These are phyloP conservation scores for Bryoerythrophyllum caledonicum DNA, from an alignment of 225 moss, liverwort and hornwort species.

Conservation along the genomic window DNA sequence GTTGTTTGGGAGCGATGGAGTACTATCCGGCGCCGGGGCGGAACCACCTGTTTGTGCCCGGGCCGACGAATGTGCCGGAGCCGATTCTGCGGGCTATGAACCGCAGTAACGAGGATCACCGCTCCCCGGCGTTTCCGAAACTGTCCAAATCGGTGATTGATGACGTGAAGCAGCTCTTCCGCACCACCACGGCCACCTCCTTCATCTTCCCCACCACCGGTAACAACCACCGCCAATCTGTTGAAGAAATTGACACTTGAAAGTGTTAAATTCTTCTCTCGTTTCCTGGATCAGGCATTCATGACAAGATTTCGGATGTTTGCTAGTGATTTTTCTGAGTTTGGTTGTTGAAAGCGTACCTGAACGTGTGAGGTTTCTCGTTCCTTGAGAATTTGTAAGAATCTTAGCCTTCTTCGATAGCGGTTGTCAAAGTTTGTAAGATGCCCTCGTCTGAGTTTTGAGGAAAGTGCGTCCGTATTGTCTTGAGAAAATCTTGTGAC, in stretches of 20 bases:
- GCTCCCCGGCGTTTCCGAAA: constrained; percentile 91
- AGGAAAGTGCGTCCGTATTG: too few species aligned
- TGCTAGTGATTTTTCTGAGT: too few species aligned
- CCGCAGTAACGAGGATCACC: constrained; percentile 95
- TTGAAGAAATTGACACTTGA: too few species aligned
- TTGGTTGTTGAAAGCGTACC: too few species aligned
- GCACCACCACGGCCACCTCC: constrained; percentile 69
- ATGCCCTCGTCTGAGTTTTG: too few species aligned
- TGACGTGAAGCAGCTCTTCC: constrained; percentile 90
- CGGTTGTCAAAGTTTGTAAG: too few species aligned
- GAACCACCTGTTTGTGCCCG: constrained; percentile 96
- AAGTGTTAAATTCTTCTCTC: too few species aligned
- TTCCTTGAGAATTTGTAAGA: neutral
- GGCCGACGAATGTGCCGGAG: constrained; percentile 97
- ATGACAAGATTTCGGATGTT: too few species aligned
- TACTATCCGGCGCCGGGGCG: constrained; percentile 85
- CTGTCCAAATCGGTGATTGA: constrained; percentile 85
- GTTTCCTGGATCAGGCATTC: too few species aligned
- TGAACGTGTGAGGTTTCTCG: neutral
- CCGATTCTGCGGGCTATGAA: constrained; percentile 87
- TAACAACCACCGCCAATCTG: neutral
- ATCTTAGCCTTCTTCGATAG: too few species aligned
- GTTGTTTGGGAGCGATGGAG: constrained; percentile 48
- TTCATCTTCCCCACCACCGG: constrained; percentile 98
- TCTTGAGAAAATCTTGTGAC: too few species aligned